Percentiles rank a stretch among this genome's conserved stretches.
Conservation (phyloP, 2,329 filamentous ascomycete species). For the Curvularia spicifera region DNA sequence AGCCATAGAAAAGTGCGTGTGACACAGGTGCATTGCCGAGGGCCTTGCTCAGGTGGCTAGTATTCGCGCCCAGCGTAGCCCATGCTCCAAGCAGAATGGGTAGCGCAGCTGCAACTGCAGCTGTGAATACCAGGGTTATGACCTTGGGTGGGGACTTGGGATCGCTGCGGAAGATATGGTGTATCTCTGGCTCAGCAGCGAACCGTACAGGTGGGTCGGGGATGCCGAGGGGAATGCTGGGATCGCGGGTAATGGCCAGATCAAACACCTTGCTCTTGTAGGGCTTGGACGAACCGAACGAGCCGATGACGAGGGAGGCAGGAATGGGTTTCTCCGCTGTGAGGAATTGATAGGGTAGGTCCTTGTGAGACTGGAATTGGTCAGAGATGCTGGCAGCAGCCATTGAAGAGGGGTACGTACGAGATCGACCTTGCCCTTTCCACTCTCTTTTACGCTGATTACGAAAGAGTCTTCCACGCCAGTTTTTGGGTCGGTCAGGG, state of each 20-base stretch:
- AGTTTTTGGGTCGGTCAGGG: conserved; percentile 74
- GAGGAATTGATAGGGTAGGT: conserved; percentile 84
- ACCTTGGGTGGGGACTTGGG: conserved; percentile 80
- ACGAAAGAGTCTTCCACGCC: conserved; percentile 89
- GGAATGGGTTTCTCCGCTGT: conserved; percentile 70
- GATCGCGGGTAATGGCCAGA: conserved; percentile 69
- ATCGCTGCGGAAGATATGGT: conserved; percentile 86
- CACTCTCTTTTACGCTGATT: conserved; percentile 81
- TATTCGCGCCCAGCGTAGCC: conserved; percentile 80
- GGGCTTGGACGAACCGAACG: conserved; percentile 76
- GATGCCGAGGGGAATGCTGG: conserved; percentile 64
- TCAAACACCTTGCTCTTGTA: conserved; percentile 76
- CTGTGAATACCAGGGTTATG: conserved; percentile 78
- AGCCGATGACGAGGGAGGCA: conserved; percentile 83
- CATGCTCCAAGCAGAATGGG: conserved; percentile 77
- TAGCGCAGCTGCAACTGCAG: conserved; percentile 74
- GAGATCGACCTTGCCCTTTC: conserved; percentile 83
- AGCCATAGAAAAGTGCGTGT: conserved; percentile 84
- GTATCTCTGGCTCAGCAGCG: conserved; percentile 81
- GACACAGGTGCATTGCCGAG: conserved; percentile 77
- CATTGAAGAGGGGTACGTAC: conserved; percentile 60
- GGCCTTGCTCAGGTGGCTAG: conserved; percentile 77
- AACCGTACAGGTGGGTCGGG: conserved; percentile 79
- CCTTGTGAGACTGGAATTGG: conserved; percentile 74
- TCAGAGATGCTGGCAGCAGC: conserved; percentile 33